phyloP scores from a whole-genome alignment of 73 alveolate species.

The Tetrahymena malaccensis region DNA sequence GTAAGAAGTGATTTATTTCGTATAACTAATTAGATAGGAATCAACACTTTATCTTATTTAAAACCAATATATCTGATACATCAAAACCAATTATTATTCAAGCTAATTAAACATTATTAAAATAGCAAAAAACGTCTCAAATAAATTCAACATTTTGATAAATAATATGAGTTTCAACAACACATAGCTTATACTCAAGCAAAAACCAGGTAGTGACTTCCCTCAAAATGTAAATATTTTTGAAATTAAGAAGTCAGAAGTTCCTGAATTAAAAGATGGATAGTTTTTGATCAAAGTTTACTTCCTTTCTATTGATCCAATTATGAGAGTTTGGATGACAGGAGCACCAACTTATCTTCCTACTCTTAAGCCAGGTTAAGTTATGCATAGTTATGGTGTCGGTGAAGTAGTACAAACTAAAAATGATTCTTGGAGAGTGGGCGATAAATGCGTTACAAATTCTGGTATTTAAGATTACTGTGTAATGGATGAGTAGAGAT shows the following conservation, averaged over 20 bases:
- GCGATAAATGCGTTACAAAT: conserved; percentile 6
- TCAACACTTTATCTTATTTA: not conserved
- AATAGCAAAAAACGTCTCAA: not conserved
- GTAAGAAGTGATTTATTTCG: not conserved
- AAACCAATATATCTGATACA: not conserved
- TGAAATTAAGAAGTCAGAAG: not conserved
- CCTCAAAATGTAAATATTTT: not conserved
- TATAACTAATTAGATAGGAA: not conserved
- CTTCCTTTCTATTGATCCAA: conserved; percentile 13
- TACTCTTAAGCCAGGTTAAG: conserved; percentile 14
- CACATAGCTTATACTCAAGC: not conserved
- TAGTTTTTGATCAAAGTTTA: not conserved
- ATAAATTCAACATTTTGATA: not conserved
- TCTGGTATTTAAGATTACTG: conserved; percentile 18
- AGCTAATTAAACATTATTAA: not conserved
- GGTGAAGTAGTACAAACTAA: conserved; percentile 11
- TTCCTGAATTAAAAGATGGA: not conserved
- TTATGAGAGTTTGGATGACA: conserved; percentile 41
- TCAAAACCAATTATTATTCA: not conserved
- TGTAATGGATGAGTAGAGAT: conserved; percentile 14
- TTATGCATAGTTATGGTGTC: conserved; percentile 25
- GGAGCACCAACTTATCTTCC: conserved; percentile 33
- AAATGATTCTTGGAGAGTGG: conserved; percentile 2
- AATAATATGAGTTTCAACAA: not conserved
- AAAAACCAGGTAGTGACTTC: not conserved